These are phyloP conservation scores for Verticillium isaacii DNA, from an alignment of 2,329 filamentous ascomycete genomes.

Conservation along the genomic window DNA sequence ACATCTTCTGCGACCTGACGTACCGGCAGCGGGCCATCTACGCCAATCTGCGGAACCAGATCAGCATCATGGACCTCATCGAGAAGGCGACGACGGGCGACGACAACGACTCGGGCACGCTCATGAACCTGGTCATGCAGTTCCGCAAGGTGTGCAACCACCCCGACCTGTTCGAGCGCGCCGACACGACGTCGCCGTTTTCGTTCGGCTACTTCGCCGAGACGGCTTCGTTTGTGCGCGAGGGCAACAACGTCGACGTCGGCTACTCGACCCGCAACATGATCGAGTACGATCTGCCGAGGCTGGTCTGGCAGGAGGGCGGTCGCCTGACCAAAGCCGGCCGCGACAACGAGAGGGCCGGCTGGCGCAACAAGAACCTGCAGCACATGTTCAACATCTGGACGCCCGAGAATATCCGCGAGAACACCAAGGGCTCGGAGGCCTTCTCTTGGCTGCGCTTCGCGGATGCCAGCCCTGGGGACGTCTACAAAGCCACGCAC, in stretches of 20 bases:
- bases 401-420: constrained; percentile 70
- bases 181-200: constrained; percentile 83
- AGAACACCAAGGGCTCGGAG: constrained; percentile 55
- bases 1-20: constrained; percentile 94
- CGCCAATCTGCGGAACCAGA: constrained; percentile 87
- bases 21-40: constrained; percentile 96
- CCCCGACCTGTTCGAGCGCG: constrained; percentile 92
- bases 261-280: constrained; percentile 82
- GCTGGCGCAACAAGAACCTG: constrained; percentile 75
- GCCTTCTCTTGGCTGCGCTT: constrained; percentile 91
- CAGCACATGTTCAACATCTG: constrained; percentile 86
- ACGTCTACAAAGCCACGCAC: constrained; percentile 67
- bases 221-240: constrained; percentile 89
- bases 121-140: constrained; percentile 99
- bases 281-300: constrained; percentile 80
- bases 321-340: constrained; percentile 73
- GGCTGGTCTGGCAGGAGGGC: constrained; percentile 74
- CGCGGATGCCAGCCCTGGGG: constrained; percentile 67
- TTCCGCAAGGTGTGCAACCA: constrained; percentile 99
- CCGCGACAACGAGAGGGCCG: constrained; percentile 66
- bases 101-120: constrained; percentile 87
- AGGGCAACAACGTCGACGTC: constrained; percentile 74
- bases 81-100: constrained; percentile 94
- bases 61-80: constrained; percentile 97
- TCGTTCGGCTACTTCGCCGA: constrained; percentile 86